phyloP scores from a whole-genome alignment of 345 rosid species.

The Eucalyptus sp. region DNA sequence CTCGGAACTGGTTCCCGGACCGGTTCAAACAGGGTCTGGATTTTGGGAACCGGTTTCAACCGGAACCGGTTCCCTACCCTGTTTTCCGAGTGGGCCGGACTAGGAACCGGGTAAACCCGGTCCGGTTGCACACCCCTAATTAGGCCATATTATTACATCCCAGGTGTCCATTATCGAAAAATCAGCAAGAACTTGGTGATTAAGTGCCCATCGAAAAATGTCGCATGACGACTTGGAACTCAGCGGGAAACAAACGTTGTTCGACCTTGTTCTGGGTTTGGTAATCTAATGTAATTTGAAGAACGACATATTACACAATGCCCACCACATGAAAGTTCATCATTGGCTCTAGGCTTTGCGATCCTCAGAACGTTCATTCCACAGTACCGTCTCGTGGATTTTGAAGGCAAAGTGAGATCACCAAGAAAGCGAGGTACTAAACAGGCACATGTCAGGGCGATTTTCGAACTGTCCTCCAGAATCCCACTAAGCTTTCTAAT shows the following conservation, averaged over 20 bases:
- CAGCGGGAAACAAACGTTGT: background rate
- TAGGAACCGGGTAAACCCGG: no score
- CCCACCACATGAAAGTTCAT: background rate
- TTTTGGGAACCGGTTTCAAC: no score
- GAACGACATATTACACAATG: background rate
- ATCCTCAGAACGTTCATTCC: background rate
- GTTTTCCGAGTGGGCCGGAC: no score
- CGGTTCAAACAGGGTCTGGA: no score
- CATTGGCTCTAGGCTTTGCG: background rate
- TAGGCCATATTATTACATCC: no score
- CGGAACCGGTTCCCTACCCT: no score
- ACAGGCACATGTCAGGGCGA: background rate
- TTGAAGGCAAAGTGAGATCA: background rate
- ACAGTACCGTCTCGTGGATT: background rate
- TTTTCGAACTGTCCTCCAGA: background rate
- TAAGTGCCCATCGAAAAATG: background rate
- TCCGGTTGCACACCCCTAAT: no score
- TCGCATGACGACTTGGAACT: background rate
- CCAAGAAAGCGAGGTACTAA: background rate
- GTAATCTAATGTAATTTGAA: background rate
- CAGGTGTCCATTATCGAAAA: background rate
- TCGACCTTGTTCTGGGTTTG: background rate
- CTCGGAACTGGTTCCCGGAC: no score
- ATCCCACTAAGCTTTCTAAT: background rate
- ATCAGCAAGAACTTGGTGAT: background rate